Evolutionary conservation across 352 stramenopile species (phyloP).

Genomic region (Albugo candida): DNA sequence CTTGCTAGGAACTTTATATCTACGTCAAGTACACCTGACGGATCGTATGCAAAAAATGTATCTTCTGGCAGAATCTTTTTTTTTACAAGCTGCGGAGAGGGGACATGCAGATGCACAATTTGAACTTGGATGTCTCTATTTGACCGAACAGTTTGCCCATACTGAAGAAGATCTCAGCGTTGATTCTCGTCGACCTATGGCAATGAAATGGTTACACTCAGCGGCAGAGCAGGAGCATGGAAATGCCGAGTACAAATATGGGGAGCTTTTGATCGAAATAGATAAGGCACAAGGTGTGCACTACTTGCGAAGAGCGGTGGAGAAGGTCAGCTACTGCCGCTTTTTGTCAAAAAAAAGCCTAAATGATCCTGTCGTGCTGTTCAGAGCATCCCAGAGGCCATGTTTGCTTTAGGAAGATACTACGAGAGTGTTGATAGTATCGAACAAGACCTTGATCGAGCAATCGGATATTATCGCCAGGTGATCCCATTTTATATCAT

Average conservation of each 20-base stretch:
- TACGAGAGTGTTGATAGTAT: conserved; percentile 25
- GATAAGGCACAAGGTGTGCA: conserved; percentile 35
- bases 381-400: conserved; percentile 22
- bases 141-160: conserved; percentile 10
- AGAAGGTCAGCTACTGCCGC: conserved; percentile 13
- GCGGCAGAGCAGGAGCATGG: conserved; percentile 28
- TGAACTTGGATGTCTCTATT: conserved; percentile 15
- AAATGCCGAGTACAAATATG: conserved; percentile 26
- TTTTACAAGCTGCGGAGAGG: conserved; percentile 26
- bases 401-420: conserved; percentile 24
- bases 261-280: conserved; percentile 16
- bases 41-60: conserved; percentile 13
- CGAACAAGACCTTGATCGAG: conserved; percentile 33
- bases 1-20: conserved; percentile 23
- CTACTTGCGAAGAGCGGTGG: conserved; percentile 35
- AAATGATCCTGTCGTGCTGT: background rate
- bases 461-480: conserved; percentile 23
- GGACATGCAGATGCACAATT: conserved; percentile 35
- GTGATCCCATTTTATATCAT: conserved; percentile 9
- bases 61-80: conserved; percentile 18
- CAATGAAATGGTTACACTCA: conserved; percentile 27
- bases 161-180: conserved; percentile 1
- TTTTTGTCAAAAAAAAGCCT: background rate
- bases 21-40: conserved; percentile 10
- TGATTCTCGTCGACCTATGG: background rate